Conservation (phyloP, 495 filamentous ascomycete genomes). For the Pyronema omphalodes region DNA sequence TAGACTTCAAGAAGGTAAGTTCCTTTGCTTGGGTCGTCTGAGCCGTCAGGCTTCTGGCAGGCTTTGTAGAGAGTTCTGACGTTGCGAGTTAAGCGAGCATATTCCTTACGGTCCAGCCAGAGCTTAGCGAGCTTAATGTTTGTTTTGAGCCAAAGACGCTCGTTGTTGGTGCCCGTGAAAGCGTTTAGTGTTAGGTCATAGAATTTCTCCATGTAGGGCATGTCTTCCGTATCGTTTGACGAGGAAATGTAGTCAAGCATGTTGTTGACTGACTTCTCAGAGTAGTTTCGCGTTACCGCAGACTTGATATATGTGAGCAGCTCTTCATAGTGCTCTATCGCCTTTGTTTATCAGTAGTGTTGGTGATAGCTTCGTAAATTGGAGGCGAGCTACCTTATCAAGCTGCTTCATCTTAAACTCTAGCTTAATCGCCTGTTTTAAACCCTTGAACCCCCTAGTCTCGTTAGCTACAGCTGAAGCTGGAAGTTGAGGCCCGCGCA, state of each 20-base stretch:
- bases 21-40: conserved; percentile 86
- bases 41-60: conserved; percentile 75
- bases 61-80: conserved; percentile 74
- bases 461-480: conserved; percentile 13
- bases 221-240: conserved; percentile 59
- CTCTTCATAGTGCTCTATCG: conserved; percentile 84
- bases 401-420: conserved; percentile 80
- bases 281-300: conserved; percentile 93
- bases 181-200: conserved; percentile 83
- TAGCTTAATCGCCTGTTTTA: conserved; percentile 95
- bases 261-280: conserved; percentile 98
- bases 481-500: conserved; percentile 20
- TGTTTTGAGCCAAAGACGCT: conserved; percentile 93
- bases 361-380: not conserved
- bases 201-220: conserved; percentile 84
- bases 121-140: conserved; percentile 91
- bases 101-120: conserved; percentile 81
- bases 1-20: conserved; percentile 93
- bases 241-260: conserved; percentile 81
- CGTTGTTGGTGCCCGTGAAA: conserved; percentile 95
- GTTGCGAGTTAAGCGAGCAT: conserved; percentile 60
- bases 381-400: conserved; percentile 42
- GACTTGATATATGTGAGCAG: conserved; percentile 95
- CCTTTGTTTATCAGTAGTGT: conserved; percentile 34
- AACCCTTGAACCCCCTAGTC: conserved; percentile 74